A percentile compares a stretch with the other conserved stretches of the same genome.
These are phyloP conservation scores for Papiliotrema laurentii DNA, from an alignment of 1,284 basidiomycete genomes.

Conservation along the genomic window DNA sequence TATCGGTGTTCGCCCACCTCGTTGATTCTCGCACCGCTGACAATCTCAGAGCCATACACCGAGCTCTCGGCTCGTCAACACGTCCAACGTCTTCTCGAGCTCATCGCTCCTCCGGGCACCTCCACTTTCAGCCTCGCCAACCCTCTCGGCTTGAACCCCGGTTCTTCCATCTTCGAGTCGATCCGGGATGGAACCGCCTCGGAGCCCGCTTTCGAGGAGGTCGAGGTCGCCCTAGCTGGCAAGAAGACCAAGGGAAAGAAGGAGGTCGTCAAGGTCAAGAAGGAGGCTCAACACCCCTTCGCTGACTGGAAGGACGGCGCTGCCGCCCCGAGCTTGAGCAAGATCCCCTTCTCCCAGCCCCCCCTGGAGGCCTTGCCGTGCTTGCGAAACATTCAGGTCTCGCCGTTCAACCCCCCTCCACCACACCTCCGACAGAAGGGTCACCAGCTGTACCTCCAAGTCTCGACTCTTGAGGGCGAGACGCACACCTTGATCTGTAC, in stretches of 20 bases:
- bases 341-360: slow-evolving; percentile 42
- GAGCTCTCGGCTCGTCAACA: slow-evolving; percentile 52
- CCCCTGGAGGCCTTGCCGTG: slow-evolving; percentile 40
- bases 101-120: slow-evolving; percentile 48
- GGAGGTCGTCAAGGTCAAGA: slow-evolving; percentile 36
- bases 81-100: slow-evolving; percentile 52
- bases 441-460: slow-evolving; percentile 55
- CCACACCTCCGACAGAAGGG: slow-evolving; percentile 54
- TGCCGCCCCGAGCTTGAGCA: slow-evolving; percentile 29
- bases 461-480: slow-evolving; percentile 56
- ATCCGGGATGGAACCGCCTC: slow-evolving; percentile 46
- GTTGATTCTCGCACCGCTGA: not conserved
- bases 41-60: slow-evolving; percentile 49
- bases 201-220: slow-evolving; percentile 31
- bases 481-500: slow-evolving; percentile 53
- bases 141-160: slow-evolving; percentile 49
- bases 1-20: not conserved
- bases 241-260: slow-evolving; percentile 38
- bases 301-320: slow-evolving; percentile 42
- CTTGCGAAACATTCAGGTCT: slow-evolving; percentile 52
- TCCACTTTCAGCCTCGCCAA: slow-evolving; percentile 44
- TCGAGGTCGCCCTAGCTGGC: slow-evolving; percentile 27
- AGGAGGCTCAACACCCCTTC: slow-evolving; percentile 45
- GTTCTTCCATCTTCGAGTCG: slow-evolving; percentile 51
- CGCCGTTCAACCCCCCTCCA: slow-evolving; percentile 58